Conservation (phyloP, 23 red algal genomes). For the Gracilaria gracilis region DNA sequence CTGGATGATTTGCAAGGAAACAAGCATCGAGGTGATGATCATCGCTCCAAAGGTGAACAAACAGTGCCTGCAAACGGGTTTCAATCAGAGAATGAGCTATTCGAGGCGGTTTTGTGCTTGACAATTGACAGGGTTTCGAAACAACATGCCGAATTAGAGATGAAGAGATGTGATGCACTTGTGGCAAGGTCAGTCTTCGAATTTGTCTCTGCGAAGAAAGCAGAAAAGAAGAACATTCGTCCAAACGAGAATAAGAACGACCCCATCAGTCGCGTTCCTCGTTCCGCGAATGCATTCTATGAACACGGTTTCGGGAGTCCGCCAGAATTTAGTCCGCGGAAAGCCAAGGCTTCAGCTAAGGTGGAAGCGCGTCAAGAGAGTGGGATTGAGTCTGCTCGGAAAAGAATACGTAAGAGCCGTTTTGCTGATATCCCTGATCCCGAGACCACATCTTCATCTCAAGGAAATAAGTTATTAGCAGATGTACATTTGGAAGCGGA, state of each 20-base stretch:
- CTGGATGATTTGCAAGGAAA: neutral
- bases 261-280: neutral
- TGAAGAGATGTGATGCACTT: slow-evolving; percentile 9
- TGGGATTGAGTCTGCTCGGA: neutral
- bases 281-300: neutral
- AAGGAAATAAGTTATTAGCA: neutral
- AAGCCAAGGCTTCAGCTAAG: neutral
- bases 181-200: slow-evolving; percentile 16
- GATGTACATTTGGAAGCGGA: neutral
- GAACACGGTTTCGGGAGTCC: neutral
- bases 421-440: neutral
- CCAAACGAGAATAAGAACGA: neutral
- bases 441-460: neutral
- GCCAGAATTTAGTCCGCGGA: neutral
- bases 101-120: neutral
- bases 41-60: neutral
- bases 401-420: neutral
- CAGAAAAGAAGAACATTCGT: neutral
- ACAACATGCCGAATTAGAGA: slow-evolving; percentile 21
- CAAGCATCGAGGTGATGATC: neutral
- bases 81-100: neutral
- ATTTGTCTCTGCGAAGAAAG: slow-evolving; percentile 7
- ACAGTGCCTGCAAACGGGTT: neutral
- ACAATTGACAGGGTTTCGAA: slow-evolving; percentile 19
- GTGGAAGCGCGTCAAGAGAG: neutral